These are phyloP conservation scores for Neovahlkampfia damariscottae DNA, from an alignment of 78 protist genomes.

Conservation along the genomic window DNA sequence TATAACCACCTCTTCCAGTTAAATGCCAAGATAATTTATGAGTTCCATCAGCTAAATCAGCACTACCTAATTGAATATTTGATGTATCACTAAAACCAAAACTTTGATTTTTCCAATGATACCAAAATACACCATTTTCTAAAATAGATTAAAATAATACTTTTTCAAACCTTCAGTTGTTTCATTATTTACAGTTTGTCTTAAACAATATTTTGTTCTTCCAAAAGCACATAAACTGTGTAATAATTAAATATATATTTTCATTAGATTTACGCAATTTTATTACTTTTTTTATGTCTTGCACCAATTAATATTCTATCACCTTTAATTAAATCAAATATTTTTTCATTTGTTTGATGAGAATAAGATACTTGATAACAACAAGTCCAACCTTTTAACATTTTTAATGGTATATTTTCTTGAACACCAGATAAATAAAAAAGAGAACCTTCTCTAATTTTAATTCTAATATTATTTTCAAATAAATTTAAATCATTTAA, in stretches of 20 bases:
- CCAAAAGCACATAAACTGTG: no score
- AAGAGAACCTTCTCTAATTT: not conserved
- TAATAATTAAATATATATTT: no score
- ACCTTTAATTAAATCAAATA: not conserved
- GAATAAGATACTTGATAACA: not conserved
- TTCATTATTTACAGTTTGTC: no score
- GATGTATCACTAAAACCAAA: not conserved
- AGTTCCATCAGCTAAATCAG: not conserved
- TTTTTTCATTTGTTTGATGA: not conserved
- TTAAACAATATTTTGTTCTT: no score
- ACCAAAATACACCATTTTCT: not conserved
- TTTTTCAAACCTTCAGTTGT: no score
- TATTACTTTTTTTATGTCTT: not conserved
- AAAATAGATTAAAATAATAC: no score
- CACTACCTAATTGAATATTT: not conserved
- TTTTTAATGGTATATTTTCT: not conserved
- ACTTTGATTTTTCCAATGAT: conserved; percentile 1
- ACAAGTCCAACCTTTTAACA: not conserved
- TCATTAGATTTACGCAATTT: no score
- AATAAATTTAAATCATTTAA: not conserved
- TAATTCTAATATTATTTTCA: not conserved
- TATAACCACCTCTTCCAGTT: conserved; percentile 2
- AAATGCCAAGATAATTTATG: not conserved
- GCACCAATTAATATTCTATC: not conserved
- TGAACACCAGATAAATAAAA: not conserved